Base-by-base conservation (phyloP, 176 grass and related monocot species). In the Zoysia japonica region DNA sequence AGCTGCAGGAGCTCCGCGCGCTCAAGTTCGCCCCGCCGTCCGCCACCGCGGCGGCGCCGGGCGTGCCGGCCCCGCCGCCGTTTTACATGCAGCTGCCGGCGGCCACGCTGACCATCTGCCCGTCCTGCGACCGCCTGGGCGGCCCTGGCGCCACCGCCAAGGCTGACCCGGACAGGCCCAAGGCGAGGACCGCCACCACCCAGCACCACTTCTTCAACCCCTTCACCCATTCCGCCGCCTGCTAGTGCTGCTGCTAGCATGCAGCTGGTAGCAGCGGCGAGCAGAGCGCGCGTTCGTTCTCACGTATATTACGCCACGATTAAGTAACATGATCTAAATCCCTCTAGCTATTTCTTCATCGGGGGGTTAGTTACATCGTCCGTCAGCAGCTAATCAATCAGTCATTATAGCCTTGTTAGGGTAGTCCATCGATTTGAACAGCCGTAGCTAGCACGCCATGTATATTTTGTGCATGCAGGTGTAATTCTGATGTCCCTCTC, bases 161-260 rank as follows among this genome's bases (percentile, higher is more conserved):
- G 39, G 87, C 68, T 68, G 78, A 76, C 47, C 54, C 72, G n/a
- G 77, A 85, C 76, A 82, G 89, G 60, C 44, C 85, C 60, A 84
- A 80, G 66, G 75, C 86, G 16, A 46, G 53, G 41, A 36, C 77
- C 39, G 80, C 87, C 20, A 28, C 76, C 37, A 78, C 87, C 20
- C 83, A 28, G 28, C 28, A 84, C 78, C 94, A 86, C 87, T 98
- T 94, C 88, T 98, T 91, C 88, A 97, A 90, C 65, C 89, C 94
- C 40, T 94, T 92, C 82, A 94, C 94, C 69, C 94, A 90, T 82
- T 88, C 89, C 50, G 87, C 91, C 75, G 82, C 91, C 76, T 97
- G 91, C 90, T 97, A 82, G 89, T 80, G 11, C 16, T 51, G 10
- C 7, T 14, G 3, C 5, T 61, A 67, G 10, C 79, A 72, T 39